A percentile compares a stretch with the other conserved stretches of the same genome.
These are phyloP conservation scores for Combretum micranthum DNA, from an alignment of 345 rosid genomes.

Conservation along the genomic window DNA sequence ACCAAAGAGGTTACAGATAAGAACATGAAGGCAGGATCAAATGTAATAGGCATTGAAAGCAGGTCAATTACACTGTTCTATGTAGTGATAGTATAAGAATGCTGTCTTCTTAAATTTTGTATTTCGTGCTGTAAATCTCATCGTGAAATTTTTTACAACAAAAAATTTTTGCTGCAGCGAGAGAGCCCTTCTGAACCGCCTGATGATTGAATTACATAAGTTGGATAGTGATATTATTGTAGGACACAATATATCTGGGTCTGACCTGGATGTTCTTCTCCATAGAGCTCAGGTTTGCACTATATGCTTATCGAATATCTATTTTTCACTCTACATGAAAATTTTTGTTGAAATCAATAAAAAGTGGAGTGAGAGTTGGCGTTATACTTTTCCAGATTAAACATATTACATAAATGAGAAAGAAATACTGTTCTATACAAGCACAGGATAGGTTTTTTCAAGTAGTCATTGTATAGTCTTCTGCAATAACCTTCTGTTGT, in stretches of 20 bases:
- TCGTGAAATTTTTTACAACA: conserved; percentile 8
- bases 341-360: neutral
- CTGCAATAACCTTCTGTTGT: too few species aligned
- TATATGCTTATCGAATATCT: neutral
- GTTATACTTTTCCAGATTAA: too few species aligned
- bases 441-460: too few species aligned
- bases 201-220: conserved; percentile 80
- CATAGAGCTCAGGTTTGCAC: conserved; percentile 77
- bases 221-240: conserved; percentile 93
- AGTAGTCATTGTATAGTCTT: too few species aligned
- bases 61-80: conserved; percentile 38
- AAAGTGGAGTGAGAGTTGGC: neutral
- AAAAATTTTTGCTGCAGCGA: conserved; percentile 52
- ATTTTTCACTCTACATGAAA: neutral
- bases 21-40: conserved; percentile 72
- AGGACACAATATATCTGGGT: conserved; percentile 97
- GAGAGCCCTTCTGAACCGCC: conserved; percentile 81
- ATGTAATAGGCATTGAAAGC: conserved; percentile 67
- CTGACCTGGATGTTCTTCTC: conserved; percentile 93
- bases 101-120: conserved; percentile 4
- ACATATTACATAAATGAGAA: too few species aligned
- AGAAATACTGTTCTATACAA: too few species aligned
- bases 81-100: conserved; percentile 6
- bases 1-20: conserved; percentile 73
- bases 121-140: neutral